These are phyloP conservation scores for Amanita polypyramis DNA, from an alignment of 768 basidiomycete species.

Conservation along the genomic window DNA sequence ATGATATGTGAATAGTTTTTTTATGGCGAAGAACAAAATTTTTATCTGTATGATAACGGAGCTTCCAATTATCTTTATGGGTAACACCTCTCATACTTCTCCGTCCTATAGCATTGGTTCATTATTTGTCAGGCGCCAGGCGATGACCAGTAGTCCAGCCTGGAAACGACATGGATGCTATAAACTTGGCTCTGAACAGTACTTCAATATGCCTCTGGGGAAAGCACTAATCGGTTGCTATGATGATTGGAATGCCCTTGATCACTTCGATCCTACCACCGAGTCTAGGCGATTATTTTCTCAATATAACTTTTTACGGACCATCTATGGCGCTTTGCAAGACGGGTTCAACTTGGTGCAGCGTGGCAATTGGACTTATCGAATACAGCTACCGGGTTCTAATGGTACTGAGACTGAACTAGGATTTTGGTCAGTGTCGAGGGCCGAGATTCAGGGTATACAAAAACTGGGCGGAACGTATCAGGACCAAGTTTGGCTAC, in stretches of 20 bases:
- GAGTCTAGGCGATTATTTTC: slow-evolving; percentile 64
- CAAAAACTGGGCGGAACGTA: slow-evolving; percentile 55
- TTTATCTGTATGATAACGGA: slow-evolving; percentile 82
- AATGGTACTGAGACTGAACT: slow-evolving; percentile 74
- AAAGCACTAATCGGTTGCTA: slow-evolving; percentile 71
- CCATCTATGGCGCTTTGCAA: slow-evolving; percentile 60
- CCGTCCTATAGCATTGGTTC: background rate
- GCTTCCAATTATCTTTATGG: slow-evolving; percentile 89
- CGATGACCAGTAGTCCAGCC: slow-evolving; percentile 75
- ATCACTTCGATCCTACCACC: slow-evolving; percentile 89
- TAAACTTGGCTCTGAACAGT: slow-evolving; percentile 79
- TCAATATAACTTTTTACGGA: slow-evolving; percentile 65
- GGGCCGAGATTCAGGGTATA: slow-evolving; percentile 44
- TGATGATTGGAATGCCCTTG: slow-evolving; percentile 87
- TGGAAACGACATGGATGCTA: slow-evolving; percentile 96
- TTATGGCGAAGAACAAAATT: slow-evolving; percentile 90
- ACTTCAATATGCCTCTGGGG: slow-evolving; percentile 88
- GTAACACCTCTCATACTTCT: slow-evolving; percentile 21
- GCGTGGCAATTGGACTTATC: slow-evolving; percentile 77
- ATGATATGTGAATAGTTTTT: slow-evolving; percentile 35
- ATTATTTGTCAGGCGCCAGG: slow-evolving; percentile 58
- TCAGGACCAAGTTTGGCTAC: slow-evolving; percentile 67
- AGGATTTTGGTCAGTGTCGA: slow-evolving; percentile 78
- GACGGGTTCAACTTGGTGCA: slow-evolving; percentile 84
- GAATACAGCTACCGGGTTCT: slow-evolving; percentile 75